A percentile compares a stretch with the other conserved stretches of the same genome.
Evolutionary conservation across 495 filamentous ascomycete species (phyloP).

Genomic region (Trichoderma asperelloides): DNA sequence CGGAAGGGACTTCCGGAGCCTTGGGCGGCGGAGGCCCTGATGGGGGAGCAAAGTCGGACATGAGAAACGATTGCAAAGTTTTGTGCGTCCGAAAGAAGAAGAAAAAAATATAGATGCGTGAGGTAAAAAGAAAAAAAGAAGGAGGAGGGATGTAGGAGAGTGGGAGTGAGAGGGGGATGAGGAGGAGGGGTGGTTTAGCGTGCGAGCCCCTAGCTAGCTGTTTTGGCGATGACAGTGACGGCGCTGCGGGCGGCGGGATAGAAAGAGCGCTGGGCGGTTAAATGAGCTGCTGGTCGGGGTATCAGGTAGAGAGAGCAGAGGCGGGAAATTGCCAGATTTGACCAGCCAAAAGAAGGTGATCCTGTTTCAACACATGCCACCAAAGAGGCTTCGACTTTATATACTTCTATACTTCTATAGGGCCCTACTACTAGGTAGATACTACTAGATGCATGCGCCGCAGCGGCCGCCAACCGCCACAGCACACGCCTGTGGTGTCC

Average conservation of each 20-base stretch:
- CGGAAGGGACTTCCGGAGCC: slow-evolving; percentile 55
- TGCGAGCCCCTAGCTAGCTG: neutral
- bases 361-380: no score
- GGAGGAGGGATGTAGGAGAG: neutral
- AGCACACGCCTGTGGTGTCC: neutral
- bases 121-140: neutral
- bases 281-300: no score
- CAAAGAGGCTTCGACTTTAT: no score
- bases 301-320: no score
- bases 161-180: neutral
- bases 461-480: neutral
- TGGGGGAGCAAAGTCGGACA: slow-evolving; percentile 60
- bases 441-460: neutral
- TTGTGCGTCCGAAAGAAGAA: no score
- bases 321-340: no score
- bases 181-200: neutral
- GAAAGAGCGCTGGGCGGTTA: no score
- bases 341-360: no score
- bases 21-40: slow-evolving; percentile 76
- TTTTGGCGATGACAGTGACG: neutral
- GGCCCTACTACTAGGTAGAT: no score
- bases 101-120: neutral
- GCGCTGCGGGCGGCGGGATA: neutral
- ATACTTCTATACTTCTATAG: no score
- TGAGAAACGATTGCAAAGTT: slow-evolving; percentile 16